These are phyloP conservation scores for Cetradonia linearis DNA, from an alignment of 495 filamentous ascomycete genomes.

Conservation along the genomic window DNA sequence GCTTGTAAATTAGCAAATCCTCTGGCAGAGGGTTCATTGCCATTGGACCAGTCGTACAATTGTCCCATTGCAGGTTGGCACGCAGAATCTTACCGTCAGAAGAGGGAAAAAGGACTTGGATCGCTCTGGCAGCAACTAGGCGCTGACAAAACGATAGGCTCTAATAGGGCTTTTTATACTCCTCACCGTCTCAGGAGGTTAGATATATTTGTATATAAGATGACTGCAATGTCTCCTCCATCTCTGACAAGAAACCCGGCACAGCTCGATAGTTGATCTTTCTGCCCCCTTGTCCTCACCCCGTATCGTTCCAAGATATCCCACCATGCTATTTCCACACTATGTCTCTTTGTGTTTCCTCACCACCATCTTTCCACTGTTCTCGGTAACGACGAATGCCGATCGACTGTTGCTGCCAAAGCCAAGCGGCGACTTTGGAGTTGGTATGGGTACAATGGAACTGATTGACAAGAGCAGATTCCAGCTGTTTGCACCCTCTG, in stretches of 20 bases:
- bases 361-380: not conserved
- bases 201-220: conserved; percentile 6
- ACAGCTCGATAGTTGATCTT: not conserved
- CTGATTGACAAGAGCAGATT: conserved; percentile 5
- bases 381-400: not conserved
- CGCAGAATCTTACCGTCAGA: not conserved
- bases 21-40: not conserved
- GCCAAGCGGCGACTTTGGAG: not conserved
- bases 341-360: conserved; percentile 8
- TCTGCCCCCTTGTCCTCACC: not conserved
- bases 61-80: not conserved
- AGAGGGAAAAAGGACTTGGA: no score
- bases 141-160: no score
- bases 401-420: conserved; percentile 2
- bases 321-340: conserved; percentile 1
- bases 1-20: not conserved
- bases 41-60: not conserved
- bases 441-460: conserved; percentile 5
- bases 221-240: not conserved
- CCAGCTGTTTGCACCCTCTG: conserved; percentile 2
- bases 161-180: no score
- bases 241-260: not conserved
- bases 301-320: not conserved
- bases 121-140: no score
- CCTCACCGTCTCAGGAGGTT: not conserved